Conservation (phyloP, 768 basidiomycete genomes). For the Fomitopsis serialis region DNA sequence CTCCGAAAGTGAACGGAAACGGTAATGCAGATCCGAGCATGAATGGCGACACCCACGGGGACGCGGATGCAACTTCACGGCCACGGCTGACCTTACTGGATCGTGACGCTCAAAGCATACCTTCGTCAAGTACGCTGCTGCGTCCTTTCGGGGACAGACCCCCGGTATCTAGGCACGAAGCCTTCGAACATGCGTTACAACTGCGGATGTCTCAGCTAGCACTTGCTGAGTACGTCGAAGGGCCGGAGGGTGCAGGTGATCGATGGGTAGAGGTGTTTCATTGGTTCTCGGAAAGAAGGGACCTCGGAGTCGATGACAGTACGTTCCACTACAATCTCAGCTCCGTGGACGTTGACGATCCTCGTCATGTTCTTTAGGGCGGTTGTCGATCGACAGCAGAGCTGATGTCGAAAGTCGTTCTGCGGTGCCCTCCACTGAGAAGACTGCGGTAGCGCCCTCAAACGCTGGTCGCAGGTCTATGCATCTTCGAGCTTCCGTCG, state of each 20-base stretch:
- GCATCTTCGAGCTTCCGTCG: conserved; percentile 4
- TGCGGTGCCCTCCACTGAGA: conserved; percentile 13
- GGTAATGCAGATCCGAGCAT: neutral
- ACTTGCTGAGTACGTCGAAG: conserved; percentile 77
- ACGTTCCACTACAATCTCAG: conserved; percentile 1
- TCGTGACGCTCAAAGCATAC: conserved; percentile 1
- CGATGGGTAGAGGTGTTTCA: conserved; percentile 82
- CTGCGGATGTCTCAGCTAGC: conserved; percentile 82
- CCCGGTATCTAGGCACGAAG: conserved; percentile 44
- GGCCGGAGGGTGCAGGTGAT: conserved; percentile 74
- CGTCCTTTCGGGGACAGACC: conserved; percentile 43
- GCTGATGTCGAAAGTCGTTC: conserved; percentile 23
- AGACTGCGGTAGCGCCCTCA: conserved; percentile 3
- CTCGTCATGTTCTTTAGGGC: conserved; percentile 8
- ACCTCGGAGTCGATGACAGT: conserved; percentile 29
- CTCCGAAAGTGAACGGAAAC: neutral
- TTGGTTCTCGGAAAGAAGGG: conserved; percentile 71
- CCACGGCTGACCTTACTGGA: neutral
- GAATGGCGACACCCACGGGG: neutral
- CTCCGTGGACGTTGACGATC: neutral
- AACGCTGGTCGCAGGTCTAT: neutral
- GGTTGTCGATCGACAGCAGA: conserved; percentile 24
- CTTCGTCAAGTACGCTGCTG: conserved; percentile 32
- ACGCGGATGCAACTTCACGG: neutral
- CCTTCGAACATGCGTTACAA: conserved; percentile 77